phyloP scores from a whole-genome alignment of 2,329 filamentous ascomycete species.

The Alternaria solani region DNA sequence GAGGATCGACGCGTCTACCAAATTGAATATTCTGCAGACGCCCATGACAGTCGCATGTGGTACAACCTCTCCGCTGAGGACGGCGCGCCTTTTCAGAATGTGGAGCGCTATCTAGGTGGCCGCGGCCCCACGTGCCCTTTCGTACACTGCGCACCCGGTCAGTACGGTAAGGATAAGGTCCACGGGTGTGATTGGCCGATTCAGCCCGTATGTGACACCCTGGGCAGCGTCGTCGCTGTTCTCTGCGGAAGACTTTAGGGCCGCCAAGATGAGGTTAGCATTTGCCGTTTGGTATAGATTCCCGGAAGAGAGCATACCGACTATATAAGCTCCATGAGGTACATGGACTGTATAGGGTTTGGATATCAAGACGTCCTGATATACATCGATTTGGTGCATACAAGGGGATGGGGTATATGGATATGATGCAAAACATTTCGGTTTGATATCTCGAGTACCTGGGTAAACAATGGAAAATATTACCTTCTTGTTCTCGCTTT shows the following conservation, averaged over 20 bases:
- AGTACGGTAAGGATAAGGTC: constrained; percentile 6
- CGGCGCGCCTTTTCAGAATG: constrained; percentile 4
- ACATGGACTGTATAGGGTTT: neutral
- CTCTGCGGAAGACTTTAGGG: neutral
- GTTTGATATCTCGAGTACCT: neutral
- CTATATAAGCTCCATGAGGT: neutral
- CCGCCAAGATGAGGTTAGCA: neutral
- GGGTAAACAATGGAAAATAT: neutral
- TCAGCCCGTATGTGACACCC: neutral
- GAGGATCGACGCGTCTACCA: constrained; percentile 4
- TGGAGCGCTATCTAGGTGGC: constrained; percentile 5
- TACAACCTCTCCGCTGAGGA: constrained; percentile 11
- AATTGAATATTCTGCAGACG: constrained; percentile 8
- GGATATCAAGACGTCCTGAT: neutral
- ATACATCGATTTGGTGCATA: neutral
- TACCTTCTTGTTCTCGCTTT: neutral
- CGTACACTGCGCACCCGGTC: constrained; percentile 1
- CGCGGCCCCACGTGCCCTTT: constrained; percentile 2
- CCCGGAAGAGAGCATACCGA: no score
- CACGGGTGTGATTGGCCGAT: constrained; percentile 10
- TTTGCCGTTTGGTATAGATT: neutral
- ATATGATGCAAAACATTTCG: neutral
- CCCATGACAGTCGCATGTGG: constrained; percentile 3
- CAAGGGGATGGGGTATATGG: neutral
- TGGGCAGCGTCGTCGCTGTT: constrained; percentile 3